Conservation (phyloP, 1,139 yeast species). For the Lodderomyces metapsilosis region DNA sequence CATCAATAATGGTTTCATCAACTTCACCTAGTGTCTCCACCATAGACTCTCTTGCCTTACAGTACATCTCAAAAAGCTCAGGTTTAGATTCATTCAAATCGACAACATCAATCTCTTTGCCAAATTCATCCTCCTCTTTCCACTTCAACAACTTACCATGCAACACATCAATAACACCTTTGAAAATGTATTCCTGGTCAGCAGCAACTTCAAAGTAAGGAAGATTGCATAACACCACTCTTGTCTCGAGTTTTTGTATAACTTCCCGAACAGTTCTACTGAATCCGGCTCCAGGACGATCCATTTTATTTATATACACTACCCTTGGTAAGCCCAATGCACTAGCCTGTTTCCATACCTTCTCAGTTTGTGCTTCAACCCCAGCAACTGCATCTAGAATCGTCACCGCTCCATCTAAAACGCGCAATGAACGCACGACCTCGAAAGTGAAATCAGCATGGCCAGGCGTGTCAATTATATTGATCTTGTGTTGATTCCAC, state of each 20-base stretch:
- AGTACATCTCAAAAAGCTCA: conserved; percentile 47
- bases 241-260: conserved; percentile 71
- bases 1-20: conserved; percentile 74
- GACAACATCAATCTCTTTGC: conserved; percentile 52
- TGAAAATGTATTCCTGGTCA: conserved; percentile 48
- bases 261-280: conserved; percentile 87
- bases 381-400: conserved; percentile 96
- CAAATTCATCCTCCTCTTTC: conserved; percentile 51
- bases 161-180: conserved; percentile 83
- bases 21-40: conserved; percentile 81
- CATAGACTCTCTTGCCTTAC: conserved; percentile 66
- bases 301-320: conserved; percentile 91
- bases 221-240: conserved; percentile 71
- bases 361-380: conserved; percentile 96
- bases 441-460: conserved; percentile 98
- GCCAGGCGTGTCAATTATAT: conserved; percentile 95
- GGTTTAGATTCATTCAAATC: conserved; percentile 36
- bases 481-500: conserved; percentile 77
- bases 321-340: conserved; percentile 68
- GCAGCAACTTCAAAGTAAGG: conserved; percentile 60
- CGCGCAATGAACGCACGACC: conserved; percentile 84
- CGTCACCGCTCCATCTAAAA: conserved; percentile 90
- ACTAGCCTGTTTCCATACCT: conserved; percentile 89
- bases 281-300: conserved; percentile 92
- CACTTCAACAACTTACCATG: conserved; percentile 66